Base-by-base conservation (phyloP, 805 yeast genomes). In the Saccharomycopsis guyanensis region DNA sequence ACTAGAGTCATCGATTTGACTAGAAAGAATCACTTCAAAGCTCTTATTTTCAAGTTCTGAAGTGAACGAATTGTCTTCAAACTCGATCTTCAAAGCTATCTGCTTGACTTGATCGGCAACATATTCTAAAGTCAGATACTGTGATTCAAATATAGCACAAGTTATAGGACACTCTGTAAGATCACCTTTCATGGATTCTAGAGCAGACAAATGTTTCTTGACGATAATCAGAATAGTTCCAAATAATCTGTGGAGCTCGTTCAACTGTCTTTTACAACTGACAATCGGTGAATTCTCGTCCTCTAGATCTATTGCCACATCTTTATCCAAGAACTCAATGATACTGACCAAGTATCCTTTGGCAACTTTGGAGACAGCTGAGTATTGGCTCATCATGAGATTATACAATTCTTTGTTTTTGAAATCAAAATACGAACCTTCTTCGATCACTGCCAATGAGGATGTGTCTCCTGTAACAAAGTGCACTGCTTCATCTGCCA, bases 11-110 rank as follows among this genome's bases (percentile, higher is more conserved):
- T 34, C 35, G 3, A 42, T 13, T 10, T 29, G 16, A 4, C n/a
- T 25, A 12, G n/a, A 4, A 36, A 43, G 38, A 6, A 43, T 22
- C 5, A 32, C 18, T 8, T 35, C 15, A 18, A 12, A 38, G 25
- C 36, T 29, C 20, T 40, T 45, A 7, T 19, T 42, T 32, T 39
- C 48, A 5, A 45, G 36, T 18, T 45, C 43, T 4, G 48, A 15
- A 24, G 40, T 39, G 5, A 45, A 45, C 4, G 40, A 33, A 40
- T 40, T 40, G 23, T 31, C 22, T 19, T 45, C 48, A 24, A 13
- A n/a, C 16, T 45, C 48, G 8, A 45, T 45, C 15, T 23, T 39
- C 31, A 7, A 6, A 20, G n/a, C 5, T 4, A 23, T 39, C 6
- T 29, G 3, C 10, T 15, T 33, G 20, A 33, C 37, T 18, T 33